Evolutionary conservation across 805 yeast genomes (phyloP).

Genomic region (Candida chauliodis): DNA sequence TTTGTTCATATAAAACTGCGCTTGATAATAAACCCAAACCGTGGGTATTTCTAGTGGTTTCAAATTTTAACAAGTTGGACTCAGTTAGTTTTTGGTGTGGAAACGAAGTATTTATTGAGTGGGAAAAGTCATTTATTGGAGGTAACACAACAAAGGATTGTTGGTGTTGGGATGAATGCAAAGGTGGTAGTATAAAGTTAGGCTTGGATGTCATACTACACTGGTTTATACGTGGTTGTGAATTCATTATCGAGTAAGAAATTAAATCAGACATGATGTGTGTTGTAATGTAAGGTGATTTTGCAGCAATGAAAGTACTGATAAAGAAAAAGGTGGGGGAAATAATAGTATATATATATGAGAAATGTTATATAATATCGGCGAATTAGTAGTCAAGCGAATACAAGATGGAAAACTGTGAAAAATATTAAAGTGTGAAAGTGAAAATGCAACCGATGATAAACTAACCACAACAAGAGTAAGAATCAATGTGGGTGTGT

Average conservation of each 20-base stretch:
- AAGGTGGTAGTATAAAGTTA: slow-evolving; percentile 5
- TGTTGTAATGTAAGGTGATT: background rate
- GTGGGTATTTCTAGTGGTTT: slow-evolving; percentile 7
- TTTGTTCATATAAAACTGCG: slow-evolving; percentile 8
- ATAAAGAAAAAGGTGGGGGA: background rate
- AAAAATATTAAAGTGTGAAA: background rate
- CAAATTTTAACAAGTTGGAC: slow-evolving; percentile 9
- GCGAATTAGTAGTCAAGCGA: no score
- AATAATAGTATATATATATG: background rate
- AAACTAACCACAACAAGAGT: no score
- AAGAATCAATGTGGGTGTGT: no score
- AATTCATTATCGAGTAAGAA: slow-evolving; percentile 36
- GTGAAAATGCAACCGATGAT: background rate
- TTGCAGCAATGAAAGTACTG: background rate
- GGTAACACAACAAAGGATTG: slow-evolving; percentile 1
- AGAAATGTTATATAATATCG: background rate
- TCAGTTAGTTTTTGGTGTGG: slow-evolving; percentile 8
- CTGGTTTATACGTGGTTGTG: no score
- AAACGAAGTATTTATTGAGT: background rate
- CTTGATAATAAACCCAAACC: slow-evolving; percentile 11
- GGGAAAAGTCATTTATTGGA: background rate
- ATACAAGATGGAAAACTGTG: no score
- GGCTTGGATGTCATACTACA: slow-evolving; percentile 1
- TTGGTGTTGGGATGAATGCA: background rate
- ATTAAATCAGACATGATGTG: slow-evolving; percentile 25